A percentile compares a stretch with the other conserved stretches of the same genome.
Conservation (phyloP, 768 basidiomycete genomes). For the Leccinum imitatum region DNA sequence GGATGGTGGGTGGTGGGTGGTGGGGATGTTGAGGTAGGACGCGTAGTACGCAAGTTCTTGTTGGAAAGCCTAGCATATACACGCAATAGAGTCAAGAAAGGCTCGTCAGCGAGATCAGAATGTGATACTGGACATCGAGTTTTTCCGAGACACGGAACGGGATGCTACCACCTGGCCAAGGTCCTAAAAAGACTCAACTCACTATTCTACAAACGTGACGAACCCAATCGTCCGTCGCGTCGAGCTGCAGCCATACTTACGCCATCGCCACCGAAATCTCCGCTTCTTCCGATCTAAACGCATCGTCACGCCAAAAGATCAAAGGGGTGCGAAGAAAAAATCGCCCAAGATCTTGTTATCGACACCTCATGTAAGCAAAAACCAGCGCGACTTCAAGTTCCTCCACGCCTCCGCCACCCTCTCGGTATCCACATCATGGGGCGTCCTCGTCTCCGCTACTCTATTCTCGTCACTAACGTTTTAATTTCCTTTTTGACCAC, state of each 20-base stretch:
- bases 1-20: slow-evolving; percentile 63
- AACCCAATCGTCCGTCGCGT: slow-evolving; percentile 89
- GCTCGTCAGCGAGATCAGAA: slow-evolving; percentile 10
- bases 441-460: slow-evolving; percentile 33
- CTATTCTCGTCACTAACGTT: too few species aligned
- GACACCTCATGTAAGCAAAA: slow-evolving; percentile 49
- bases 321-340: slow-evolving; percentile 8
- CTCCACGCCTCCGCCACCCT: slow-evolving; percentile 85
- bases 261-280: slow-evolving; percentile 71
- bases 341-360: slow-evolving; percentile 71
- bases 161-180: background rate
- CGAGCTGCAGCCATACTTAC: slow-evolving; percentile 85
- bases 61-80: slow-evolving; percentile 66
- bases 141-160: slow-evolving; percentile 21
- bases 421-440: slow-evolving; percentile 41
- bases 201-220: slow-evolving; percentile 95
- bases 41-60: slow-evolving; percentile 88
- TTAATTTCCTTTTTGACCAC: too few species aligned
- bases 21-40: slow-evolving; percentile 83
- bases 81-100: background rate
- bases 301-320: slow-evolving; percentile 4
- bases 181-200: slow-evolving; percentile 32
- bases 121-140: slow-evolving; percentile 12
- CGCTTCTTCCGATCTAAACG: slow-evolving; percentile 57
- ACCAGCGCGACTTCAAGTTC: slow-evolving; percentile 58